Base-by-base conservation (phyloP, 805 yeast genomes). In the Candida piceae region DNA sequence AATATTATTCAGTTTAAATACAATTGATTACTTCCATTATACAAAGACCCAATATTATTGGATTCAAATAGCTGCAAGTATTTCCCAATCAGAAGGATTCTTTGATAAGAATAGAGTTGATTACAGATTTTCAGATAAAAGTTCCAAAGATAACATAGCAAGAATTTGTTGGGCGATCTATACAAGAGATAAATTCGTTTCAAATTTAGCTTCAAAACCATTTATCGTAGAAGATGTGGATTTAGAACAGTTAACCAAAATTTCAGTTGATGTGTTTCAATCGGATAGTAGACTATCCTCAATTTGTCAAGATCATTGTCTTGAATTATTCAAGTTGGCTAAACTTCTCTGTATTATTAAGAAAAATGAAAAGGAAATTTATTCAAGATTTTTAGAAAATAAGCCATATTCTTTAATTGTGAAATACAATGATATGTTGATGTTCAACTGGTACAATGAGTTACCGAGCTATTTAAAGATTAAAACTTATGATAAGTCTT, bases 361-460 rank as follows among this genome's bases (percentile, higher is more conserved):
- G 10, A 21, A 16, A 7, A 39, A 39, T 26, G 35, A 38, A 12
- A 17, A 16, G 4, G 24, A 34, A 16, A 25, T 39, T 27, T 27
- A 32, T 15, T 20, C 19, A n/a, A 29, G 27, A 24, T 17, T 17
- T 9, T 10, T 22, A 10, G 13, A 32, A 5, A 21, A 29, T n/a
- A 8, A 23, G 7, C 24, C 34, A 15, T 34, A 28, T 8, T 18
- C 35, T 2, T 43, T 27, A 7, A n/a, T 37, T 29, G 27, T 36
- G 17, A 36, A 44, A 29, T 26, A 35, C 16, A 34, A 41, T 17
- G 44, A 36, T 18, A 29, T 34, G 13, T 19, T 40, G n/a, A 22
- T 39, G 4, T 34, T 29, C 12, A 22, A 39, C 6, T 44, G 48
- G 48, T 36, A 28, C 16, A 36, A 38, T 10, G 31, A 37, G 5